Evolutionary conservation across 768 basidiomycete genomes (phyloP).

Genomic region (Tubosaeta sp.): DNA sequence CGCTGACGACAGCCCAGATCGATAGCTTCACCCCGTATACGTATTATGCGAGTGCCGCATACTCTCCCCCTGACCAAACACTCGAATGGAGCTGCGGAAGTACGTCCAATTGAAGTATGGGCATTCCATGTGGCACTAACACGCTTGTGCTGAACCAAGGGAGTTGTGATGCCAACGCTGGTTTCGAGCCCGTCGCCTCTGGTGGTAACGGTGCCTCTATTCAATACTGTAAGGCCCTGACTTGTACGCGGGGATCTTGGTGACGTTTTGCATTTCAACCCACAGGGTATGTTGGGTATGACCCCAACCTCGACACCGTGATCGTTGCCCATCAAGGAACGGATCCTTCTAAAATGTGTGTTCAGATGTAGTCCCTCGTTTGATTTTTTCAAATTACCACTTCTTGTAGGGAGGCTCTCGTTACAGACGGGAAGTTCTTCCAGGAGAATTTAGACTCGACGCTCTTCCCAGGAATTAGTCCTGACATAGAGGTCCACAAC

Average conservation of each 20-base stretch:
- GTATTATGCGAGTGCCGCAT: conserved; percentile 47
- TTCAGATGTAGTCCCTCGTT: not conserved
- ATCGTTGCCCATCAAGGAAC: conserved; percentile 39
- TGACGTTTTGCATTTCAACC: not conserved
- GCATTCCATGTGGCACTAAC: not conserved
- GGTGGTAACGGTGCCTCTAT: conserved; percentile 42
- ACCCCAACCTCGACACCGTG: conserved; percentile 33
- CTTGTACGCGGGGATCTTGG: not conserved
- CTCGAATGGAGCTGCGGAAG: conserved; percentile 54
- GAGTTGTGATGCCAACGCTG: conserved; percentile 44
- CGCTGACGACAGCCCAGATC: conserved; percentile 40
- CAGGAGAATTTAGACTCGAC: conserved; percentile 31
- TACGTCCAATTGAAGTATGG: conserved; percentile 23
- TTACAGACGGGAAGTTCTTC: conserved; percentile 43
- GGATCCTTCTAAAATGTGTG: conserved; percentile 26
- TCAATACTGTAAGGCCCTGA: conserved; percentile 38
- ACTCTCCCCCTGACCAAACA: conserved; percentile 42
- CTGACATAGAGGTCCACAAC: conserved; percentile 39
- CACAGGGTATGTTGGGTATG: conserved; percentile 53
- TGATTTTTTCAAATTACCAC: not conserved
- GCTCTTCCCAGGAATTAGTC: conserved; percentile 48
- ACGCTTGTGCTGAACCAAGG: conserved; percentile 19
- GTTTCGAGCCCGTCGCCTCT: conserved; percentile 43
- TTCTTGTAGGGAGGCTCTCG: conserved; percentile 27
- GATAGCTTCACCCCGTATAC: conserved; percentile 44